These are phyloP conservation scores for Cercospora nicotianae DNA, from an alignment of 2,329 filamentous ascomycete species.

Conservation along the genomic window DNA sequence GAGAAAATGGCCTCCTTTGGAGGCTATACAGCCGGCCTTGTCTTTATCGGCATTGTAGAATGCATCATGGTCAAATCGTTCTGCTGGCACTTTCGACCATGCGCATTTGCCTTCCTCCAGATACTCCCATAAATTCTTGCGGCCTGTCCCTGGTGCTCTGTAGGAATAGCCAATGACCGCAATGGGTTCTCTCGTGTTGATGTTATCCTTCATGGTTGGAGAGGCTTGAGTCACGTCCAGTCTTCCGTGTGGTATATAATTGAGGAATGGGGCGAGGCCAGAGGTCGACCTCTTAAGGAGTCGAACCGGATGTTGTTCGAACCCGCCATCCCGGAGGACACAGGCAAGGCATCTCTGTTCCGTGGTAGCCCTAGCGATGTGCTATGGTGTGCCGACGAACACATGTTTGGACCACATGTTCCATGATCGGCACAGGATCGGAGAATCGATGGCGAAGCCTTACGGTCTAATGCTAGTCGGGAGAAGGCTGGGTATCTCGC, in stretches of 20 bases:
- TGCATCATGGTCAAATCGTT: conserved; percentile 27
- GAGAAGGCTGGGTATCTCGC: not conserved
- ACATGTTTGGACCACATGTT: not conserved
- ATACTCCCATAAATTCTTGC: not conserved
- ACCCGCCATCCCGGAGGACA: not conserved
- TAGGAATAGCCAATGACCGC: conserved; percentile 4
- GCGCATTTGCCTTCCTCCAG: not conserved
- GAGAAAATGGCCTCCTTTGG: conserved; percentile 10
- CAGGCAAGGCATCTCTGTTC: not conserved
- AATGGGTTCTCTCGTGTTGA: not conserved
- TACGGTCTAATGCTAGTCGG: not conserved
- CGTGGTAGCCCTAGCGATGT: not conserved
- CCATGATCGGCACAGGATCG: not conserved
- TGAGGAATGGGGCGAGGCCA: not conserved
- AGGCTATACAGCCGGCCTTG: conserved; percentile 1
- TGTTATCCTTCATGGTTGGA: not conserved
- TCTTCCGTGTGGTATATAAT: not conserved
- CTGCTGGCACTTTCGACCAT: conserved; percentile 17
- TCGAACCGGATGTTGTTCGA: not conserved
- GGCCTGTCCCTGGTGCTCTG: conserved; percentile 1
- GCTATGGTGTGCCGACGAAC: not conserved
- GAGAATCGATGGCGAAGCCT: not conserved
- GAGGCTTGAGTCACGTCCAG: not conserved
- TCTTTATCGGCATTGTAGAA: conserved; percentile 24
- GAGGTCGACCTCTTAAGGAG: not conserved